Base-by-base conservation (phyloP, 1,284 basidiomycete genomes). In the Apiotrichum domesticum region DNA sequence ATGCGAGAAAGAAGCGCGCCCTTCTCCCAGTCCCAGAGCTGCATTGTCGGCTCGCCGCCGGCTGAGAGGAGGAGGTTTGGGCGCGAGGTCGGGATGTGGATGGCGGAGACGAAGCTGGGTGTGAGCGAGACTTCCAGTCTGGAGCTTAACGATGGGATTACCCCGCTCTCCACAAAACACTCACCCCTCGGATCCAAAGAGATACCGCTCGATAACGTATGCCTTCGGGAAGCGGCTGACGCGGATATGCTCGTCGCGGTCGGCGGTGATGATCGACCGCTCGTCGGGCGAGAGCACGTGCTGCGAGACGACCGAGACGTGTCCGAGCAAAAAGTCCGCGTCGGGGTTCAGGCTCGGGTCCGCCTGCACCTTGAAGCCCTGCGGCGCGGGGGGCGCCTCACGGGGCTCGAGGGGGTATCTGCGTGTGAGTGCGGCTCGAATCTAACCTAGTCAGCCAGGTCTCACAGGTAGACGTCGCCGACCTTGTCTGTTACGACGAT, bases 231-330 rank as follows among this genome's bases (percentile, higher is more conserved):
- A 96, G 82, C 87, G 84, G 67, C 88, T 91, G n/a, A 94, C 82
- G 52, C 93, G 82, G 53, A 97, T 87, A 70, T 96, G 93, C 71
- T 96, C 93, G 69, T 96, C 93, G 46, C 93, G 79, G 71, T 96
- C 93, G 0, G 89, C 87, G 0, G 90, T 90, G 64, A 95, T 81
- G 66, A 97, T 85, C 67, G 82, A 85, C 56, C 80, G 81, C 61
- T 86, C 84, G 67, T 89, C 85, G 0, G 73, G 69, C 0, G 85
- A 82, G 52, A 94, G 81, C 43, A 85, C 66, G 69, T 88, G 85
- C 1, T 81, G 76, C 4, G 87, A 93, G 54, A 96, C 77, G 49
- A 90, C 82, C 9, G 91, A 95, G 0, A 87, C 84, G 67, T 96
- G 93, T 4, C 93, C 70, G 56, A 57, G 46, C 14, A 51, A 34